Evolutionary conservation across 768 basidiomycete genomes (phyloP).

Genomic region (Panaeolus cyanescens): DNA sequence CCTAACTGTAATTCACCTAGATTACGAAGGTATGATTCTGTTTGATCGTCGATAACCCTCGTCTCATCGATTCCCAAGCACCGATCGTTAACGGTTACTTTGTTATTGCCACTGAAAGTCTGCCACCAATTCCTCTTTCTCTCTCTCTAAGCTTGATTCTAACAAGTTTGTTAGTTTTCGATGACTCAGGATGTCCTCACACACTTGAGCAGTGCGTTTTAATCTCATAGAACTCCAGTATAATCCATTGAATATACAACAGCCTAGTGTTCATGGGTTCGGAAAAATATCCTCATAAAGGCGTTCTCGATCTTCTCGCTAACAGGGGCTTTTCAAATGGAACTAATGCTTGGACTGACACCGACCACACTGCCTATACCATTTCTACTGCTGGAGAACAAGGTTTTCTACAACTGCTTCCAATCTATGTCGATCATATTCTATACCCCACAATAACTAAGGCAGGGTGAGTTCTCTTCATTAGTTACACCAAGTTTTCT

Average conservation of each 20-base stretch:
- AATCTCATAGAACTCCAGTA: constrained; percentile 1
- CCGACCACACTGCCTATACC: constrained; percentile 93
- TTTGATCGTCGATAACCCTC: background rate
- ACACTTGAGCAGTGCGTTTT: constrained; percentile 83
- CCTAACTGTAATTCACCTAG: constrained; percentile 87
- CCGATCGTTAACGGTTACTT: constrained; percentile 92
- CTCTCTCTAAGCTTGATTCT: background rate
- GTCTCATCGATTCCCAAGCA: constrained; percentile 44
- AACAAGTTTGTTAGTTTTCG: constrained; percentile 62
- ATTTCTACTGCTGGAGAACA: constrained; percentile 94
- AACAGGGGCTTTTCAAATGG: constrained; percentile 92
- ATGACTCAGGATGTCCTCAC: constrained; percentile 94
- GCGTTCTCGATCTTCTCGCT: constrained; percentile 91
- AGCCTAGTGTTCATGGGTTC: constrained; percentile 96
- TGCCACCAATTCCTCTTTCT: constrained; percentile 5
- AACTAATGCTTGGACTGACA: constrained; percentile 97
- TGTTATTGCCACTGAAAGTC: constrained; percentile 88
- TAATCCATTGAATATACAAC: constrained; percentile 5
- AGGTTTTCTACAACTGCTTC: constrained; percentile 83
- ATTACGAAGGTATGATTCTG: constrained; percentile 74
- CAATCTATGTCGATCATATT: constrained; percentile 95
- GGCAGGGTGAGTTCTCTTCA: constrained; percentile 59
- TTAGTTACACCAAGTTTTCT: background rate
- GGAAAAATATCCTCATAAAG: constrained; percentile 94
- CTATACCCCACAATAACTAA: constrained; percentile 94